Percentiles rank a stretch among this genome's conserved stretches.
Conservation (phyloP, 768 basidiomycete genomes). For the Thelephora aurantiotincta region DNA sequence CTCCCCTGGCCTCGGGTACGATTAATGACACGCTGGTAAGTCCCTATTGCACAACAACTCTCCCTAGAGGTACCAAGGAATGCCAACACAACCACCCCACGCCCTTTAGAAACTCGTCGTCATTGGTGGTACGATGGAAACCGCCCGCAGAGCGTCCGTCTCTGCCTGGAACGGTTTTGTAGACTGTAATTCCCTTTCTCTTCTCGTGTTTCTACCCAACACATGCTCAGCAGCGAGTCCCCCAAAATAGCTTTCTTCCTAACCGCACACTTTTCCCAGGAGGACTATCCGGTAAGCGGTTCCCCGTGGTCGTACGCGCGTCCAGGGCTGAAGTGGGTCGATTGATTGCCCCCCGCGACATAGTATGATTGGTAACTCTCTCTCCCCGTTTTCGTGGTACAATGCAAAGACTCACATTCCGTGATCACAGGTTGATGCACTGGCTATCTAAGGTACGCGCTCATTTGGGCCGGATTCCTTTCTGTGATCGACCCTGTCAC, state of each 20-base stretch:
- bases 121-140: conserved; percentile 81
- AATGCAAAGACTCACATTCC: conserved; percentile 3
- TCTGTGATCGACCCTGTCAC: conserved; percentile 4
- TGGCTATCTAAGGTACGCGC: conserved; percentile 65
- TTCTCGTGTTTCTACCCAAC: conserved; percentile 1
- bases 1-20: conserved; percentile 52
- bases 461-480: conserved; percentile 1
- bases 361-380: conserved; percentile 53
- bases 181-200: conserved; percentile 39
- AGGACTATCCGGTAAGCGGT: conserved; percentile 46
- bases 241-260: conserved; percentile 58
- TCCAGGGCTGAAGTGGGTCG: background rate
- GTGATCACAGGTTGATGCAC: conserved; percentile 61
- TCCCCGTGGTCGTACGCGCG: background rate
- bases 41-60: conserved; percentile 1
- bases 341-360: background rate
- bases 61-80: background rate
- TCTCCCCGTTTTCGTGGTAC: conserved; percentile 7
- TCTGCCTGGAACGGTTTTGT: conserved; percentile 87
- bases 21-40: conserved; percentile 70
- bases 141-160: conserved; percentile 64
- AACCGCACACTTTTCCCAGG: conserved; percentile 79
- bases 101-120: conserved; percentile 67
- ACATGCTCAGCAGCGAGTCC: conserved; percentile 7
- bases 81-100: conserved; percentile 1